A percentile compares a stretch with the other conserved stretches of the same genome.
phyloP scores from a whole-genome alignment of 768 basidiomycete species.

The Agrocybe pediades region DNA sequence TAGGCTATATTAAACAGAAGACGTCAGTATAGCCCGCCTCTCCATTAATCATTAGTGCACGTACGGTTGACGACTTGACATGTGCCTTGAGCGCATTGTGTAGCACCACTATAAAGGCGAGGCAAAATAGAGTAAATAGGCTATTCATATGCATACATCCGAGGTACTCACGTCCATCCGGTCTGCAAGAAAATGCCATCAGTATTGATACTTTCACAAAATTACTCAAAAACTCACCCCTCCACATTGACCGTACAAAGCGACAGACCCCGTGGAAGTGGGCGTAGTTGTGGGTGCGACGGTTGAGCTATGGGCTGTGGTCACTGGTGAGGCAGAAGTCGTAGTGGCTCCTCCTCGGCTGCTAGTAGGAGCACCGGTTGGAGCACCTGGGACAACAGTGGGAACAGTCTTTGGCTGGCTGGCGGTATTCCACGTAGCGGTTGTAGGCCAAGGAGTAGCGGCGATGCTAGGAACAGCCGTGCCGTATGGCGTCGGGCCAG shows the following conservation, averaged over 20 bases:
- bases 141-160: no score
- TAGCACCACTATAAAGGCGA: not conserved
- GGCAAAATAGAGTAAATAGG: not conserved
- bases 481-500: conserved; percentile 45
- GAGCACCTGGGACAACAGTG: conserved; percentile 24
- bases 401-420: conserved; percentile 48
- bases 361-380: not conserved
- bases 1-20: not conserved
- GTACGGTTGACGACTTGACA: conserved; percentile 7
- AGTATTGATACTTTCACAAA: not conserved
- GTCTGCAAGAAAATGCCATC: not conserved
- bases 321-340: not conserved
- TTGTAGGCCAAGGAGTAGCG: conserved; percentile 43
- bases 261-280: not conserved
- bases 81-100: conserved; percentile 5
- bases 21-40: not conserved
- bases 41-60: not conserved
- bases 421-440: conserved; percentile 53
- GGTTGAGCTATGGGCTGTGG: not conserved
- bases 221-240: conserved; percentile 2
- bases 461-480: conserved; percentile 40
- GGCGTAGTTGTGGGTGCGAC: not conserved
- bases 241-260: conserved; percentile 10
- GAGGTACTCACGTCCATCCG: conserved; percentile 10
- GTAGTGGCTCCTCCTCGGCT: conserved; percentile 4